Conservation (phyloP, 495 filamentous ascomycete species). For the Hamigera avellanea region DNA sequence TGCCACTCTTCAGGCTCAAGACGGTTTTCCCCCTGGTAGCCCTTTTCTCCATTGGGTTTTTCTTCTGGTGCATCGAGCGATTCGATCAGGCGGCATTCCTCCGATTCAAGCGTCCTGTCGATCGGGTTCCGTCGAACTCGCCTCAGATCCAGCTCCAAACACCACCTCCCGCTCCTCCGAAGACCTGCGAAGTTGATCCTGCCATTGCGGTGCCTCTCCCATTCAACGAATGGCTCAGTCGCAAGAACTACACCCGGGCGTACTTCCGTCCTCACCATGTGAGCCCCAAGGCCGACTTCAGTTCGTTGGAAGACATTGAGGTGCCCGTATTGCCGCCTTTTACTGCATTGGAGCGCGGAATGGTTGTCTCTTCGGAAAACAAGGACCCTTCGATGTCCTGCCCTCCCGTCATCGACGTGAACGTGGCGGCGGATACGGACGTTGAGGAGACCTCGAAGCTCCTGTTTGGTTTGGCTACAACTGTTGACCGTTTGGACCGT, state of each 20-base stretch:
- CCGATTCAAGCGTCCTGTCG: constrained; percentile 28
- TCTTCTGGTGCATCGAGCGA: constrained; percentile 35
- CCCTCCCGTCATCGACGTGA: constrained; percentile 33
- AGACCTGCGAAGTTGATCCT: constrained; percentile 26
- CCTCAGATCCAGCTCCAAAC: constrained; percentile 15
- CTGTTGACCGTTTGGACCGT: constrained; percentile 36
- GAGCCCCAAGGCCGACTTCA: constrained; percentile 27
- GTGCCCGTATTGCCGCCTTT: constrained; percentile 32
- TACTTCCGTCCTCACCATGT: constrained; percentile 34
- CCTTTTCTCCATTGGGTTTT: constrained; percentile 32
- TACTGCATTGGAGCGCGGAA: constrained; percentile 35
- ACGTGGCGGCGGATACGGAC: constrained; percentile 29
- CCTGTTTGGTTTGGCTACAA: constrained; percentile 40
- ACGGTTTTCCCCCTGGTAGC: constrained; percentile 33
- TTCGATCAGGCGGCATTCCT: constrained; percentile 32
- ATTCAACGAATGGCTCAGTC: constrained; percentile 33
- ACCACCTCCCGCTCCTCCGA: constrained; percentile 4
- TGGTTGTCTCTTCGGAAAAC: constrained; percentile 31
- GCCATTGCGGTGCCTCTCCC: constrained; percentile 26
- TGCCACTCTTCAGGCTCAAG: constrained; percentile 35
- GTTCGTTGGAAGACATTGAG: constrained; percentile 29
- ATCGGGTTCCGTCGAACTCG: constrained; percentile 15
- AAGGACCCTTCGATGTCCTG: constrained; percentile 27
- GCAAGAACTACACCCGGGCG: constrained; percentile 39
- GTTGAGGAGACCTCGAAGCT: constrained; percentile 40